Base-by-base conservation (phyloP, 2,329 filamentous ascomycete species). In the Penicillium sclerotiorum region DNA sequence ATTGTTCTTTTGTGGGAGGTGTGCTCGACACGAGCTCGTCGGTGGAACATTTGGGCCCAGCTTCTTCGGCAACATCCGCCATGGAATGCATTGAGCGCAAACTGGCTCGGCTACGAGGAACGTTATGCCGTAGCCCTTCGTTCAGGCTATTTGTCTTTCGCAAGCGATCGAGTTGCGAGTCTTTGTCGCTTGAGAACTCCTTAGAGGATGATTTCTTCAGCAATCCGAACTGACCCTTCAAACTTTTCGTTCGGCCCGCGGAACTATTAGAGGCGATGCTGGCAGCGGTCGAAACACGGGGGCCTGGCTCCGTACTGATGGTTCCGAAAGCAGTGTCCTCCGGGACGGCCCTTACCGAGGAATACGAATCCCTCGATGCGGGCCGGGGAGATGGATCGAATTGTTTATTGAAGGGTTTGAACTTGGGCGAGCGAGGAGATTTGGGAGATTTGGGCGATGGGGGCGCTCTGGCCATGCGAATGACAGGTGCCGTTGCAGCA, bases 401-500 rank as follows among this genome's bases (percentile, higher is more conserved):
- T n/a, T 49, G 17, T 76, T 53, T 73, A 32, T 20, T 36, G 75
- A 56, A 84, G 64, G 80, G 11, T 54, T 78, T 84, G 40, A 58
- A 62, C 49, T 50, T 55, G 15, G 59, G 58, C 20, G 58, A 61
- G 25, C 58, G 56, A 11, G 59, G 59, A 0, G 85, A 82, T n/a
- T 87, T 90, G 44, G 89, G 73, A 15, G 85, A 74, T 21, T 88
- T 91, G 61, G 85, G 83, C 46, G 88, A 89, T 43, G 88, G 90
- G 0, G 89, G 89, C 7, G 86, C 87, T 68, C 92, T 92, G 25
- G 90, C 83, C 25, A 92, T 95, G 56, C 87, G 86, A 60, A 95
- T 82, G 47, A 93, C 82, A 15, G 91, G 90, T 11, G 90, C 73
- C 53, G 78, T 75, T 25, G 81, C 81, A 35, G 80, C 80, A 71